Percentiles rank a stretch among this genome's conserved stretches.
phyloP scores from a whole-genome alignment of 345 rosid genomes.

The Clausena lansium region DNA sequence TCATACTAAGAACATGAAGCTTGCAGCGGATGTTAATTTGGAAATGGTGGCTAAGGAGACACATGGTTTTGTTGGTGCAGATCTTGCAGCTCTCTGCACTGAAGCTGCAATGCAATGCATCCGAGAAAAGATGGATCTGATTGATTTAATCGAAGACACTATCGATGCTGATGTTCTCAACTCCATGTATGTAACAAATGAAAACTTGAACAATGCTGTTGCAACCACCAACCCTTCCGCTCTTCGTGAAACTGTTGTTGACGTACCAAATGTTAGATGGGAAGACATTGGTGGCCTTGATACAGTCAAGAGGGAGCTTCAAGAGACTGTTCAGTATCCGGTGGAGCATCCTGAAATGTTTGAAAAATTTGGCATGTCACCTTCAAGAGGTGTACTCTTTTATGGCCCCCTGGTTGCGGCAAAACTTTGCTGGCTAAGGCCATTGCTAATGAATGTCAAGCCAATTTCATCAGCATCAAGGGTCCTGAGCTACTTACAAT shows the following conservation, averaged over 20 bases:
- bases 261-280: slow-evolving; percentile 40
- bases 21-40: slow-evolving; percentile 37
- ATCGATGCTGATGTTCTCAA: slow-evolving; percentile 41
- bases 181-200: slow-evolving; percentile 39
- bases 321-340: slow-evolving; percentile 45
- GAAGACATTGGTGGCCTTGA: slow-evolving; percentile 43
- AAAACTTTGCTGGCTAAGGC: slow-evolving; percentile 44
- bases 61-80: slow-evolving; percentile 47
- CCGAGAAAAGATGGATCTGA: slow-evolving; percentile 42
- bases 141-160: slow-evolving; percentile 37
- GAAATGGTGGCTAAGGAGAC: slow-evolving; percentile 39
- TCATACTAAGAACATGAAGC: slow-evolving; percentile 47
- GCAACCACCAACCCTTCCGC: slow-evolving; percentile 42
- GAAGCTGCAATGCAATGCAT: slow-evolving; percentile 45
- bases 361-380: slow-evolving; percentile 45
- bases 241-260: slow-evolving; percentile 43
- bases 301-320: slow-evolving; percentile 40
- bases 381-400: slow-evolving; percentile 40
- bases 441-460: slow-evolving; percentile 47
- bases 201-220: slow-evolving; percentile 38
- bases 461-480: slow-evolving; percentile 2
- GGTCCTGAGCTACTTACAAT: too few relatives aligned
- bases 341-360: slow-evolving; percentile 13
- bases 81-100: slow-evolving; percentile 40
- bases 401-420: slow-evolving; percentile 47